phyloP scores from a whole-genome alignment of 495 filamentous ascomycete genomes.

The Tuber umbilicatum region DNA sequence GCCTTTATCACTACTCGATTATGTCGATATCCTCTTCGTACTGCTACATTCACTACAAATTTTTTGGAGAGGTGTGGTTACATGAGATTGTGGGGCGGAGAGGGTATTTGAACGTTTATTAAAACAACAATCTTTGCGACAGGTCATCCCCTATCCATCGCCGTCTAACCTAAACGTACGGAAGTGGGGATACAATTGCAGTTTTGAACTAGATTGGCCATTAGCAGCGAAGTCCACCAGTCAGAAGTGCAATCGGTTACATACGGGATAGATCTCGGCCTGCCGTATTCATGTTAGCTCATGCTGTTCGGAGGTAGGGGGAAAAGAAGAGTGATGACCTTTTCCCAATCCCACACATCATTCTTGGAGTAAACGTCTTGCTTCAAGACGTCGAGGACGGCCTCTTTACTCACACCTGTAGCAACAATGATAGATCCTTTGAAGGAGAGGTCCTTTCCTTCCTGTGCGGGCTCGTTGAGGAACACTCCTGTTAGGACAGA shows the following conservation, averaged over 20 bases:
- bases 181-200: slow-evolving; percentile 23
- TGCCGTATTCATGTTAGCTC: slow-evolving; percentile 10
- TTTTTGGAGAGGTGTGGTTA: slow-evolving; percentile 3
- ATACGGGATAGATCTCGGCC: slow-evolving; percentile 43
- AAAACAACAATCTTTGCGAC: neutral
- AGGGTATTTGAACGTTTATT: neutral
- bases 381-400: slow-evolving; percentile 58
- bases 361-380: slow-evolving; percentile 62
- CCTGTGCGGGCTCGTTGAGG: slow-evolving; percentile 49
- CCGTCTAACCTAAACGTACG: neutral
- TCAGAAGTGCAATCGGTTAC: slow-evolving; percentile 2
- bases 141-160: neutral
- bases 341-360: slow-evolving; percentile 81
- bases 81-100: neutral
- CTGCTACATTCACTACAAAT: neutral
- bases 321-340: slow-evolving; percentile 46
- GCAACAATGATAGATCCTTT: slow-evolving; percentile 63
- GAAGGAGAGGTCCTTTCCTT: slow-evolving; percentile 54
- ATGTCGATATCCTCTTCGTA: neutral
- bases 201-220: slow-evolving; percentile 38
- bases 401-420: slow-evolving; percentile 59
- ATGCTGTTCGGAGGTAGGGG: neutral
- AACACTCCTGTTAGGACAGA: slow-evolving; percentile 53
- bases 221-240: slow-evolving; percentile 2
- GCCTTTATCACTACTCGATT: neutral